A percentile compares a stretch with the other conserved stretches of the same genome.
Evolutionary conservation across 768 basidiomycete genomes (phyloP).

Genomic region (Lentinula sp.): DNA sequence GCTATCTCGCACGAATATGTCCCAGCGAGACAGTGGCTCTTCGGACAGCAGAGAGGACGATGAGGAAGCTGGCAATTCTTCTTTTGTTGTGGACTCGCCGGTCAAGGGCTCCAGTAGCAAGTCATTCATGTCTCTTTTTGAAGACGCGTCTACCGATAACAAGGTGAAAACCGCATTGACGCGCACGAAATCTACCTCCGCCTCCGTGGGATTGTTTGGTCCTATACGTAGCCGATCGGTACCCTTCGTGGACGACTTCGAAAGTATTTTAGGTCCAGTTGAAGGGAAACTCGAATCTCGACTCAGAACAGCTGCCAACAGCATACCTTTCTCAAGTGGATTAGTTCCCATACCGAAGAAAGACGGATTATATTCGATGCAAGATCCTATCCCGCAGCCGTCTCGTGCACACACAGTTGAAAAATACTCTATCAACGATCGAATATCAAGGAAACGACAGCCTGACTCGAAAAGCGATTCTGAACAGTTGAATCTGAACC

Average conservation of each 20-base stretch:
- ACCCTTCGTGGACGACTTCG: conserved; percentile 4
- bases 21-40: conserved; percentile 22
- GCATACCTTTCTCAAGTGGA: conserved; percentile 3
- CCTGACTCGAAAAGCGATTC: conserved; percentile 22
- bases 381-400: background rate
- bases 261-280: conserved; percentile 1
- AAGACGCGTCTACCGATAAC: conserved; percentile 27
- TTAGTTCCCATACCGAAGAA: conserved; percentile 7
- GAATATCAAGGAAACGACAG: conserved; percentile 38
- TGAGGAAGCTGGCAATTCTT: conserved; percentile 27
- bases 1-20: conserved; percentile 30
- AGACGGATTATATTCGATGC: conserved; percentile 8
- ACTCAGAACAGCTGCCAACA: conserved; percentile 7
- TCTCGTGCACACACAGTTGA: background rate
- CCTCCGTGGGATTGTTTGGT: conserved; percentile 10
- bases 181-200: conserved; percentile 5
- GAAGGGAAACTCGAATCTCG: background rate
- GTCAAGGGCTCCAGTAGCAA: conserved; percentile 54
- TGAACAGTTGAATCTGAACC: conserved; percentile 6
- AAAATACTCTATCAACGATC: conserved; percentile 10
- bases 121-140: conserved; percentile 64
- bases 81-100: conserved; percentile 68
- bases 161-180: conserved; percentile 4
- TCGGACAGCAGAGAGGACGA: conserved; percentile 29
- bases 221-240: background rate